Evolutionary conservation across 2,329 filamentous ascomycete genomes (phyloP).

Genomic region (Remersonia thermophila): DNA sequence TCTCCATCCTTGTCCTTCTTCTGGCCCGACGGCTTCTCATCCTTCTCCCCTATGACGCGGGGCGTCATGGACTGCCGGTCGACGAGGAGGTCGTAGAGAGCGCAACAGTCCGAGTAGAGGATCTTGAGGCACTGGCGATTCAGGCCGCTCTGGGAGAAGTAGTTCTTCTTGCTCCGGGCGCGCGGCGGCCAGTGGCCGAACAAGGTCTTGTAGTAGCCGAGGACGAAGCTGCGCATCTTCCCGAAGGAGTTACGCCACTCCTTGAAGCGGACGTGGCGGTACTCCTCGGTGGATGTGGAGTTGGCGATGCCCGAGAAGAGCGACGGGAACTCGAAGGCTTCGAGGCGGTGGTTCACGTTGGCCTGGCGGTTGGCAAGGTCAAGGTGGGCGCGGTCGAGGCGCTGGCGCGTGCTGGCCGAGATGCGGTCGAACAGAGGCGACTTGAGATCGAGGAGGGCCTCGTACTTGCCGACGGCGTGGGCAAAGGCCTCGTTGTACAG

Average conservation of each 20-base stretch:
- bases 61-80: constrained; percentile 70
- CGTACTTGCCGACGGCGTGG: constrained; percentile 79
- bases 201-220: constrained; percentile 50
- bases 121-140: constrained; percentile 73
- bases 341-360: constrained; percentile 59
- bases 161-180: constrained; percentile 82
- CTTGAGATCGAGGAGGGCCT: constrained; percentile 54
- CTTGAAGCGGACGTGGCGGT: constrained; percentile 70
- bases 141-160: constrained; percentile 72
- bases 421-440: constrained; percentile 60
- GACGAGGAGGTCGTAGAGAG: constrained; percentile 78
- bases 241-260: constrained; percentile 67
- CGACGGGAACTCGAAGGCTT: constrained; percentile 82
- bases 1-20: constrained; percentile 20
- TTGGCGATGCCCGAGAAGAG: constrained; percentile 80
- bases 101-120: constrained; percentile 75
- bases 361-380: constrained; percentile 64
- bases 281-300: constrained; percentile 65
- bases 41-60: constrained; percentile 57
- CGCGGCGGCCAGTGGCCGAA: constrained; percentile 78
- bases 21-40: constrained; percentile 27
- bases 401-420: constrained; percentile 57
- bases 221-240: constrained; percentile 60
- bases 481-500: constrained; percentile 88
- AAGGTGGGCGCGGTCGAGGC: constrained; percentile 70